Base-by-base conservation (phyloP, 129 eudicot species). In the Flaveria trinervia region DNA sequence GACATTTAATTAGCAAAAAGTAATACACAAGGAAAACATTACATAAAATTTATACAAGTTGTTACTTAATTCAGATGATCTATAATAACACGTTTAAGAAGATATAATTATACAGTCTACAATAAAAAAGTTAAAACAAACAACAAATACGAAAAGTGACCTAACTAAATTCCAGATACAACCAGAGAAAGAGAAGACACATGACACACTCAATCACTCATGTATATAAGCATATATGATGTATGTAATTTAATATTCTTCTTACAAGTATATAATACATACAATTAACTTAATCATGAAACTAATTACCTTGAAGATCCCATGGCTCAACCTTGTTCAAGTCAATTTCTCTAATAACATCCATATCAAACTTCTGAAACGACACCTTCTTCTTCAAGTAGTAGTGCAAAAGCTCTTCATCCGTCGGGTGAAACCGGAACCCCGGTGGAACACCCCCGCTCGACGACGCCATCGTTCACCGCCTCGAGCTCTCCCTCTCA, bases 401-500 rank as follows among this genome's bases (percentile, higher is more conserved):
- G 79, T 90, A 93, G 71, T 93, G 98, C 28, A 93, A 82, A 55
- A 93, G 88, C 87, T 93, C 98, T 79, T 93, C 98, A 25, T 93
- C 98, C 11, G 98, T 93, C 3, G 98, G 98, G 72, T 93, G 98
- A 69, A 93, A 93, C 85, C 98, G 74, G 50, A 93, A 93, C 72
- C 98, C 98, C 10, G 98, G 98, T 13, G 98, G 98, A 79, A 93
- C 98, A 7, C 96, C 96, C 1, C 98, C 96, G 22, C 87, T 85
- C 8, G 92, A 79, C 4, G 97, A 78, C 36, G 86, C 89, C 96
- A 91, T 82, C 2, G 7, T 5, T 6, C 54, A 45, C 50, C 13
- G 13, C 9, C 26, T n/a, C 26, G 1, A 1, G 11, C 51, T 22
- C 57, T 5, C 50, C 14, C 0, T 11, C 15, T 70, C 7, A n/a